phyloP scores from a whole-genome alignment of 2,329 filamentous ascomycete species.

The Emmonsiellopsis sp. region DNA sequence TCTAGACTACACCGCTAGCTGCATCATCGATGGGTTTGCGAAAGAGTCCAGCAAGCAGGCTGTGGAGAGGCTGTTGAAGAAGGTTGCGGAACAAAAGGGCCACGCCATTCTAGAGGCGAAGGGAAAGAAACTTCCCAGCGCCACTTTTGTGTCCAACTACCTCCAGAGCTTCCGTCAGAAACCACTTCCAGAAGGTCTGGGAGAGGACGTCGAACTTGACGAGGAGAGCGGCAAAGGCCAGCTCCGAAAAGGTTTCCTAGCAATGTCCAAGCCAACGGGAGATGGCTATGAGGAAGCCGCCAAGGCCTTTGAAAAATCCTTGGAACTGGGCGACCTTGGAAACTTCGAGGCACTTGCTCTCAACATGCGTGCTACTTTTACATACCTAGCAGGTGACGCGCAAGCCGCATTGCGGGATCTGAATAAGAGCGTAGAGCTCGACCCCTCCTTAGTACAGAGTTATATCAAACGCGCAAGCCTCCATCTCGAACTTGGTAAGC shows the following conservation, averaged over 20 bases:
- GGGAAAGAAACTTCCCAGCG: constrained; percentile 79
- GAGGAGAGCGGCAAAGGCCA: constrained; percentile 76
- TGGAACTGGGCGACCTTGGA: constrained; percentile 71
- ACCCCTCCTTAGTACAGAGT: constrained; percentile 83
- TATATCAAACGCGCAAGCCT: constrained; percentile 99
- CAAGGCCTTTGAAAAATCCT: constrained; percentile 73
- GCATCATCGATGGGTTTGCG: constrained; percentile 96
- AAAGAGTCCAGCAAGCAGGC: constrained; percentile 81
- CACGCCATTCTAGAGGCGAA: constrained; percentile 77
- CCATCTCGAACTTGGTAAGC: constrained; percentile 80
- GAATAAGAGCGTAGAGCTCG: constrained; percentile 84
- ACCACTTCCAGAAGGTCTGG: constrained; percentile 69
- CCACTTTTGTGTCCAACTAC: constrained; percentile 97
- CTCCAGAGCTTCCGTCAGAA: constrained; percentile 93
- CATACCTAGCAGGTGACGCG: constrained; percentile 83
- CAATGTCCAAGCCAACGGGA: constrained; percentile 75
- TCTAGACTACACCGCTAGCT: constrained; percentile 95
- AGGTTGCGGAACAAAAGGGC: constrained; percentile 90
- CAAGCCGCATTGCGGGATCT: constrained; percentile 73
- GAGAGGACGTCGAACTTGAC: constrained; percentile 67
- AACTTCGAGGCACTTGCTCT: constrained; percentile 84
- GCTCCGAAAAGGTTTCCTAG: constrained; percentile 71
- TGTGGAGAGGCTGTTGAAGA: constrained; percentile 89
- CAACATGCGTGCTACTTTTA: constrained; percentile 94
- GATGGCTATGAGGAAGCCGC: constrained; percentile 89